Conservation (phyloP, 2,329 filamentous ascomycete genomes). For the Falciphora oryzae region DNA sequence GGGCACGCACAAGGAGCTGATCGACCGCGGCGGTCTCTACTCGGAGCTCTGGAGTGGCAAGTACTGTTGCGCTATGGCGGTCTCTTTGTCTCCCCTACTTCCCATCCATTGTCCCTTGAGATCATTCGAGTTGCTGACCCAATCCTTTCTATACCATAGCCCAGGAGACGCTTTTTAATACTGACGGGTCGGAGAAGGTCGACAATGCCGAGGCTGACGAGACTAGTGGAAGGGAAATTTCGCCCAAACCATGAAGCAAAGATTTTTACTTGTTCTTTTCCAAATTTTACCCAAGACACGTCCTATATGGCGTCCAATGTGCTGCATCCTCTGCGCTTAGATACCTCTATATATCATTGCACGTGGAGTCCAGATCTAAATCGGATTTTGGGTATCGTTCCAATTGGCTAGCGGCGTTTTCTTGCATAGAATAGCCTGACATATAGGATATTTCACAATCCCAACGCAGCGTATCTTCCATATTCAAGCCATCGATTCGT, state of each 20-base stretch:
- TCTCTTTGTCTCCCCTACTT: not conserved
- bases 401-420: no score
- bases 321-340: no score
- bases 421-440: no score
- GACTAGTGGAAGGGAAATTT: not conserved
- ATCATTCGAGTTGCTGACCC: not conserved
- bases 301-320: not conserved
- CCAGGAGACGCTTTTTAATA: conserved; percentile 17
- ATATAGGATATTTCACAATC: no score
- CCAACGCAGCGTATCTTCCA: no score
- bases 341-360: not conserved
- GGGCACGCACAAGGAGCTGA: conserved; percentile 79
- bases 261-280: not conserved
- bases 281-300: not conserved
- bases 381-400: no score
- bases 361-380: not conserved
- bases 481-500: no score
- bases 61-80: conserved; percentile 2
- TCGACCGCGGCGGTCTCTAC: conserved; percentile 75
- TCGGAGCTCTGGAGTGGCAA: conserved; percentile 73
- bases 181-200: conserved; percentile 10
- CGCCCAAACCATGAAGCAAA: not conserved
- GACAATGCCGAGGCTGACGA: not conserved
- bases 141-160: conserved; percentile 7
- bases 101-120: not conserved